phyloP scores from a whole-genome alignment of 371 early-diverging fungal species.

The Mucor sp. region DNA sequence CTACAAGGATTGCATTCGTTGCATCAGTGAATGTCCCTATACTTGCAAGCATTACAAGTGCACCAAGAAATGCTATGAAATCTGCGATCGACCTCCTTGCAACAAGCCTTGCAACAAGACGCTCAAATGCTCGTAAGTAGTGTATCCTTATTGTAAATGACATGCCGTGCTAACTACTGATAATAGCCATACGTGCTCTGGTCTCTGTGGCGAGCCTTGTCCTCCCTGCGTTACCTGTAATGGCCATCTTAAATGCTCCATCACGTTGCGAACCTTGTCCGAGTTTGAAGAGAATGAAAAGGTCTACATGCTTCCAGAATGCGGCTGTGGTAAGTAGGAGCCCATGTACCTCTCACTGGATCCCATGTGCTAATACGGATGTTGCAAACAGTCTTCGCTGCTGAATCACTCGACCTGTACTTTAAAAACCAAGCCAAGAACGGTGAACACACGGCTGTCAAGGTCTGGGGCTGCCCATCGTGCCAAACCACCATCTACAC shows the following conservation, averaged over 20 bases:
- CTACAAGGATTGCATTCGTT: constrained; percentile 33
- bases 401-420: constrained; percentile 42
- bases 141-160: too few species aligned
- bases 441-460: constrained; percentile 48
- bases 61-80: constrained; percentile 45
- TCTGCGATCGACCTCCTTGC: constrained; percentile 52
- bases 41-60: constrained; percentile 41
- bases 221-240: constrained; percentile 44
- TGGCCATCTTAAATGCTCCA: constrained; percentile 30
- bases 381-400: constrained; percentile 51
- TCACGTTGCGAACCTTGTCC: constrained; percentile 34
- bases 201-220: constrained; percentile 53
- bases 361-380: too few species aligned
- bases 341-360: too few species aligned
- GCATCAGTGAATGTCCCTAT: constrained; percentile 42
- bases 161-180: not conserved
- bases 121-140: constrained; percentile 40
- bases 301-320: constrained; percentile 48
- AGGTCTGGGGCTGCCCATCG: constrained; percentile 52
- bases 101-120: constrained; percentile 27
- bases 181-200: constrained; percentile 43
- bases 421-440: constrained; percentile 42
- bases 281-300: constrained; percentile 43
- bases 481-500: constrained; percentile 45
- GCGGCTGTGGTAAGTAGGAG: constrained; percentile 53